A percentile compares a stretch with the other conserved stretches of the same genome.
Evolutionary conservation across 495 filamentous ascomycete species (phyloP).

Genomic region (Xylaria venustula): DNA sequence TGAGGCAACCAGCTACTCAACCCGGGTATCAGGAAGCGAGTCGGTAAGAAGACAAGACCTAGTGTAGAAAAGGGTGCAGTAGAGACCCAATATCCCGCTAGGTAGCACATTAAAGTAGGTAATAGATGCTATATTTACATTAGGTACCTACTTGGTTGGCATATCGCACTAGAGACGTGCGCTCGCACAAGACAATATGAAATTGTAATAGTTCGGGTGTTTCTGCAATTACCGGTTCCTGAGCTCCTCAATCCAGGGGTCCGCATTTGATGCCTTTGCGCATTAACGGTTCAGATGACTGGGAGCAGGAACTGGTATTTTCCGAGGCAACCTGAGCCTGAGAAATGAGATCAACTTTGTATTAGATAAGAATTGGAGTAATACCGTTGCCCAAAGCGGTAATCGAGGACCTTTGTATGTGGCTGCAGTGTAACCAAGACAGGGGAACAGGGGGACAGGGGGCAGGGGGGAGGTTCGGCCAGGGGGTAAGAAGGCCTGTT

Average conservation of each 20-base stretch:
- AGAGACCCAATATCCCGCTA: too few relatives aligned
- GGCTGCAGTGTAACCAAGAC: slow-evolving; percentile 8
- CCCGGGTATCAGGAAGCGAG: too few relatives aligned
- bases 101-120: too few relatives aligned
- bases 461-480: background rate
- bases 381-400: slow-evolving; percentile 7
- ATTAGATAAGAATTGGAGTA: background rate
- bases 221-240: slow-evolving; percentile 9
- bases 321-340: slow-evolving; percentile 1
- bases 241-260: background rate
- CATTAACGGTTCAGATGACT: background rate
- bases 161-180: too few relatives aligned
- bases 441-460: background rate
- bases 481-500: background rate
- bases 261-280: background rate
- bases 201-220: background rate
- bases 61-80: too few relatives aligned
- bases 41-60: too few relatives aligned
- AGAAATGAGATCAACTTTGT: background rate
- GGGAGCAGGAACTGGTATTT: background rate
- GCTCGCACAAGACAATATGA: background rate
- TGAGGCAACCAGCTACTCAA: too few relatives aligned
- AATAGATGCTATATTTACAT: too few relatives aligned
- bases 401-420: slow-evolving; percentile 8
- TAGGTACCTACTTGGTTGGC: too few relatives aligned